These are phyloP conservation scores for Hypoxylon sp. DNA, from an alignment of 2,329 filamentous ascomycete species.

Conservation along the genomic window DNA sequence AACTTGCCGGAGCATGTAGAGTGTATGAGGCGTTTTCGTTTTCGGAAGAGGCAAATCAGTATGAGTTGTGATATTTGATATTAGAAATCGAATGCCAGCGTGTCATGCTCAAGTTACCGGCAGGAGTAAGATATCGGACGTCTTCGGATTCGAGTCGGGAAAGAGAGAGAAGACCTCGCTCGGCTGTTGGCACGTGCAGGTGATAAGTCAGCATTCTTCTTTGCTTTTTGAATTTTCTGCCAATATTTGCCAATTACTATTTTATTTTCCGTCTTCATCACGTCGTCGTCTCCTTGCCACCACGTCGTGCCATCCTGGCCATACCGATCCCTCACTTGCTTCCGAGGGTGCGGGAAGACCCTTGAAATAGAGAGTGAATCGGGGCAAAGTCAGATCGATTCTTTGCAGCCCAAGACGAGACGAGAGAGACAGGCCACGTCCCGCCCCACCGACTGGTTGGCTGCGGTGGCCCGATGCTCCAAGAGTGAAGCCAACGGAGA, in stretches of 20 bases:
- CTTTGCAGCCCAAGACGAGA: conserved; percentile 21
- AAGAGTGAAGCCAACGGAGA: conserved; percentile 47
- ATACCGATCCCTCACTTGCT: conserved; percentile 15
- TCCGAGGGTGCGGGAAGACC: conserved; percentile 17
- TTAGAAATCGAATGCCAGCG: background rate
- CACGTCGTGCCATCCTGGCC: conserved; percentile 16
- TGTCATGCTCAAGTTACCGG: background rate
- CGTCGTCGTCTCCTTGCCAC: conserved; percentile 4
- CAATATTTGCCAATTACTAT: conserved; percentile 27
- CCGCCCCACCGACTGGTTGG: conserved; percentile 37
- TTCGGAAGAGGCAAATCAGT: background rate
- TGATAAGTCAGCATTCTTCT: background rate
- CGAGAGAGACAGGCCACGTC: too few relatives aligned
- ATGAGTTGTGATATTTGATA: background rate
- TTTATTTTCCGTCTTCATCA: background rate
- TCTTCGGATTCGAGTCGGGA: background rate
- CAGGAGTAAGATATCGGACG: background rate
- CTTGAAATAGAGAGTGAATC: conserved; percentile 27
- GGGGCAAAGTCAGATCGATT: conserved; percentile 15
- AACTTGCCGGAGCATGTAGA: background rate
- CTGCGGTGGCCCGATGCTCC: conserved; percentile 30
- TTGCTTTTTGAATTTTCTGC: background rate
- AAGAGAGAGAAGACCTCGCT: background rate
- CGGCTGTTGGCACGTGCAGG: background rate
- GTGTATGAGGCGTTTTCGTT: background rate